Percentiles rank a stretch among this genome's conserved stretches.
phyloP scores from a whole-genome alignment of 768 basidiomycete genomes.

The Crassisporium funariophilum region DNA sequence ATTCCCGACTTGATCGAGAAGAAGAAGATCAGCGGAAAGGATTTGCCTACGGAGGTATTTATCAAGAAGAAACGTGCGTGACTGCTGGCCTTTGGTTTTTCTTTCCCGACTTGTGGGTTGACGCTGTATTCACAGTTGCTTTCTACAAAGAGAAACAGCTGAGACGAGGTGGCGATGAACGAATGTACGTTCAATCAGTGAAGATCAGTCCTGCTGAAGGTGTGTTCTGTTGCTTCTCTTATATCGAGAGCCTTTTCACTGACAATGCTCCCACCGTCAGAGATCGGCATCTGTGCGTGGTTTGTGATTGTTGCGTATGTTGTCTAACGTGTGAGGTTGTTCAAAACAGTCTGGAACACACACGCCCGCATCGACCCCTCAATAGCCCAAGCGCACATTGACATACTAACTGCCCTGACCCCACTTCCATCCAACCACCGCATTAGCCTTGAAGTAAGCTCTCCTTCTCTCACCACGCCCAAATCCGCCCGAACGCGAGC shows the following conservation, averaged over 20 bases:
- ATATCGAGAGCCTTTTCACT: background rate
- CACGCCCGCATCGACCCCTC: conserved; percentile 59
- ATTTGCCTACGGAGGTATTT: conserved; percentile 73
- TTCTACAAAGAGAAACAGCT: conserved; percentile 75
- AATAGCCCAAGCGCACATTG: conserved; percentile 61
- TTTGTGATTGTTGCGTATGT: background rate
- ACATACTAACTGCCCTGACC: conserved; percentile 50
- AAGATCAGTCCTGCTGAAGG: conserved; percentile 74
- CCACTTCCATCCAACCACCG: conserved; percentile 31
- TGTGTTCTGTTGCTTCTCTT: conserved; percentile 26
- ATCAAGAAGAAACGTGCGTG: conserved; percentile 74
- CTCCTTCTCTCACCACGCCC: conserved; percentile 29
- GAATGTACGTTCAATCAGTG: conserved; percentile 53
- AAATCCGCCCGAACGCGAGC: conserved; percentile 22
- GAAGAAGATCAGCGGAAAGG: conserved; percentile 65
- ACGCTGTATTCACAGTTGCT: conserved; percentile 46
- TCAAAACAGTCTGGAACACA: conserved; percentile 71
- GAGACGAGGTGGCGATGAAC: conserved; percentile 53
- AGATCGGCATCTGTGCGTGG: conserved; percentile 73
- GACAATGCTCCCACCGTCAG: conserved; percentile 32
- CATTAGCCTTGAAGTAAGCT: conserved; percentile 4
- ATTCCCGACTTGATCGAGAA: conserved; percentile 63
- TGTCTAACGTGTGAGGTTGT: background rate
- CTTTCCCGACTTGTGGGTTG: background rate
- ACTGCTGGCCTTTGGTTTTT: background rate